Percentiles rank a stretch among this genome's conserved stretches.
Conservation (phyloP, 495 filamentous ascomycete species). For the Cenococcum geophilum region DNA sequence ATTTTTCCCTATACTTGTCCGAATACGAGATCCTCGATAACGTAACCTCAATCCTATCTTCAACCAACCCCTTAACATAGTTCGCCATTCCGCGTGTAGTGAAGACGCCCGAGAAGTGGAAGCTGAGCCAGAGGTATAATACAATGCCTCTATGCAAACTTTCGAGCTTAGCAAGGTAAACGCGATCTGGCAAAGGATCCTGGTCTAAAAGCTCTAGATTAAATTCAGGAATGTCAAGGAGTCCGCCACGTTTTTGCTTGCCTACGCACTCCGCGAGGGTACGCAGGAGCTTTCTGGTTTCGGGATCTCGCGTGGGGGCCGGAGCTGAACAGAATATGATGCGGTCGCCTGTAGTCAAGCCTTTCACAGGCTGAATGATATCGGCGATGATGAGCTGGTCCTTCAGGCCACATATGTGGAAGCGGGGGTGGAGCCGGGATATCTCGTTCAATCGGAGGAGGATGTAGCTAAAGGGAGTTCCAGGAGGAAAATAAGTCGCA, state of each 20-base stretch:
- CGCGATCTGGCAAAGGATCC: constrained; percentile 35
- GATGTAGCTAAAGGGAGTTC: constrained; percentile 71
- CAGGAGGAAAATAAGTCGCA: constrained; percentile 66
- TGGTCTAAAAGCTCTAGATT: constrained; percentile 39
- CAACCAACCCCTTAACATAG: constrained; percentile 72
- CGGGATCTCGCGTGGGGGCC: constrained; percentile 37
- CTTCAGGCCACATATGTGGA: constrained; percentile 62
- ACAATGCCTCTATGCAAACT: constrained; percentile 72
- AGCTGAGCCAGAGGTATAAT: constrained; percentile 81
- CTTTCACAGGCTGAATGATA: constrained; percentile 57
- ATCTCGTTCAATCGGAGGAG: constrained; percentile 64
- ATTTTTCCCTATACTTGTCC: not conserved
- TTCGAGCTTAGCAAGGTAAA: constrained; percentile 63
- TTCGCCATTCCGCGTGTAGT: constrained; percentile 67
- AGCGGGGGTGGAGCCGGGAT: constrained; percentile 52
- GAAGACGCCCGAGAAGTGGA: constrained; percentile 69
- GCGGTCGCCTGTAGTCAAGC: constrained; percentile 63
- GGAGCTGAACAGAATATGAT: constrained; percentile 71
- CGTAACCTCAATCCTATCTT: constrained; percentile 65
- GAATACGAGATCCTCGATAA: constrained; percentile 45
- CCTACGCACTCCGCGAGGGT: constrained; percentile 65
- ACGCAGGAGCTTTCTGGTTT: constrained; percentile 42
- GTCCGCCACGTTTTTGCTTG: constrained; percentile 53
- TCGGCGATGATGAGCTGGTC: constrained; percentile 60
- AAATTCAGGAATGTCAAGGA: constrained; percentile 52